Base-by-base conservation (phyloP, 1,139 yeast species). In the Suhomyces bolitotheri region DNA sequence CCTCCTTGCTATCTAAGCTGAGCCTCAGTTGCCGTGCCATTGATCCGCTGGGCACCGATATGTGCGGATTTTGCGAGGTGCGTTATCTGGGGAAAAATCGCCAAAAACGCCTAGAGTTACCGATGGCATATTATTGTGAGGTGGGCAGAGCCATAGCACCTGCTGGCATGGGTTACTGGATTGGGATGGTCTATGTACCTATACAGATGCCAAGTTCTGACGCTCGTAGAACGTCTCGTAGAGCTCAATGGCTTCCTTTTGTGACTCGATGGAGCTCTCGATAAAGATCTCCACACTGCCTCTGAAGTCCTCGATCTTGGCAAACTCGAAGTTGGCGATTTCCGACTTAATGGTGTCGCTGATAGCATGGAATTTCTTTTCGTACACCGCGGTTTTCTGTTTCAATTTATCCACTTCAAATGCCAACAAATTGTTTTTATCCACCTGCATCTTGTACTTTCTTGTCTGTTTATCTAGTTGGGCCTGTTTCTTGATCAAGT, bases 211-310 rank as follows among this genome's bases (percentile, higher is more conserved):
- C 34, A 69, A 54, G 25, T 57, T 51, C 39, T 69, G 71, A 22
- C 70, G 55, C 44, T 77, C 81, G 51, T 82, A 82, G 50, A 85
- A 92, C 0, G 96, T 85, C 62, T 92, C 97, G 95, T 97, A 92
- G 21, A 87, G 62, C 60, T 92, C 98, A 48, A 92, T 92, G 22
- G 92, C 81, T 58, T 89, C 97, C 64, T 92, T 94, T 58, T 92
- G 98, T 12, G 92, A 76, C 61, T 92, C 98, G 33, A 90, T 86
- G 16, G 95, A 80, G 40, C 94, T 80, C 59, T 94, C 98, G 53
- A 95, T 74, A 51, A 81, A 90, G 15, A 90, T 82, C 61, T 92
- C 99, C 40, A 92, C 88, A 44, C 90, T 78, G 53, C 87, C 86
- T 53, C 96, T 76, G 60, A 94, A 89, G 53, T 92, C 98, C 31